Evolutionary conservation across 306 rosid genomes (phyloP), one percentile per base, ranked within the genome.

Genomic region (Psophocarpus tetragonolobus): DNA sequence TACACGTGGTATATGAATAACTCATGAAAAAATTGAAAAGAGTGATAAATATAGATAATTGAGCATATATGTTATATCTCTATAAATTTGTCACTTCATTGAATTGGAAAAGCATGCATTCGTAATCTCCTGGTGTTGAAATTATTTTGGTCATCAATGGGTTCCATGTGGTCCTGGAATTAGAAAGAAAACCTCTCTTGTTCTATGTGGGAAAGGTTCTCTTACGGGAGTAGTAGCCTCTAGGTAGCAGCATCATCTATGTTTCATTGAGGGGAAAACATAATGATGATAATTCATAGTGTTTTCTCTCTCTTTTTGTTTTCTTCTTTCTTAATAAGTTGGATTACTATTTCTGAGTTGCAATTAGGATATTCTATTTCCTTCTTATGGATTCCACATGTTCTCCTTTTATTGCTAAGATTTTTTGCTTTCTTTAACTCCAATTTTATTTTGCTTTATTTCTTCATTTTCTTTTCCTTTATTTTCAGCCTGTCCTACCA

Each of bases 241-340:
- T 79, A 51, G 69, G 81, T 54, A 71, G 76, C 42, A 72, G 24
- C 61, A 85, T 70, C 61, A 85, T 70, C 62, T 63, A 42, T 69
- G 65, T 80, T 48, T 80, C 51, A 51, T 51, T 48, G 26, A 54
- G 61, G 68, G 48, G 64, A 48, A 69, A 63, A 76, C 39, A 71
- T 54, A 35, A 80, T 21, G 73, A 68, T 79, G 73, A 67, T 68
- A 62, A 56, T 77, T 48, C 65, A 20, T 74, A n/a, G 29, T 60
- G 72, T 45, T 58, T 58, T 51, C 69, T 74, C 78, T 26, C 20
- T 29, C 56, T 50, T 26, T 50, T 24, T 47, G 61, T 20, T 63
- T 71, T 80, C n/a, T 60, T 42, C 39, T 21, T 21, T 23, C 38
- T 44, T 44, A 77, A 50, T 38, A n/a, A 68, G 11, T 75, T 48